Conservation (phyloP, 2,329 filamentous ascomycete species). For the Apiospora hydei region DNA sequence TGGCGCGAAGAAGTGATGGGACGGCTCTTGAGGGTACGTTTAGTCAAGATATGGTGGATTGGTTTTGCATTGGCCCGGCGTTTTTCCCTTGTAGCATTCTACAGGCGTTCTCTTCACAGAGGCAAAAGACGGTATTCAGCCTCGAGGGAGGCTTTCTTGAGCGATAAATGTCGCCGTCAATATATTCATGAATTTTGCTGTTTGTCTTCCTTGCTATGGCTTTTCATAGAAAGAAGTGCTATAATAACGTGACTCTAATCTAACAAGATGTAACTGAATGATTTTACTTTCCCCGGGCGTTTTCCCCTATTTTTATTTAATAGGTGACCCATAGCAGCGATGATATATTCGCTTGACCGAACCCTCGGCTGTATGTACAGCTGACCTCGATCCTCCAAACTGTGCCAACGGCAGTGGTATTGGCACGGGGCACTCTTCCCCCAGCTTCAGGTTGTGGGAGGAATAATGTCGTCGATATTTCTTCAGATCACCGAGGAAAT, state of each 20-base stretch:
- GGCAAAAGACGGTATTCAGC: background rate
- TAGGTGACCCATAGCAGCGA: background rate
- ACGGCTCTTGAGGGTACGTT: background rate
- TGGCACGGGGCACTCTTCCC: background rate
- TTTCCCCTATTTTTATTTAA: background rate
- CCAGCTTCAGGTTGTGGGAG: background rate
- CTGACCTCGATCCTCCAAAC: background rate
- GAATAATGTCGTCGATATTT: background rate
- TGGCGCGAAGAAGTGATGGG: constrained; percentile 16
- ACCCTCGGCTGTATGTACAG: background rate
- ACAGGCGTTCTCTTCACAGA: constrained; percentile 17
- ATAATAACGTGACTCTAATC: constrained; percentile 24
- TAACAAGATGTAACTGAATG: constrained; percentile 20
- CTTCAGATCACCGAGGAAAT: background rate
- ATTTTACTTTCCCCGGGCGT: background rate
- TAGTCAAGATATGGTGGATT: background rate
- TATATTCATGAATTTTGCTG: constrained; percentile 5
- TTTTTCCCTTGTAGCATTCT: constrained; percentile 18
- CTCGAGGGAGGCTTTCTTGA: background rate
- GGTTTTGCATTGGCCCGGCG: constrained; percentile 19
- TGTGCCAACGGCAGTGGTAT: background rate
- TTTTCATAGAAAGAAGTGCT: constrained; percentile 18
- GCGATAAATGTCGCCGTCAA: constrained; percentile 12
- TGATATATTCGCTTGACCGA: background rate
- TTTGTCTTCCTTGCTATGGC: constrained; percentile 13